Evolutionary conservation across 2,329 filamentous ascomycete genomes (phyloP).

Genomic region (Epichloe typhina): DNA sequence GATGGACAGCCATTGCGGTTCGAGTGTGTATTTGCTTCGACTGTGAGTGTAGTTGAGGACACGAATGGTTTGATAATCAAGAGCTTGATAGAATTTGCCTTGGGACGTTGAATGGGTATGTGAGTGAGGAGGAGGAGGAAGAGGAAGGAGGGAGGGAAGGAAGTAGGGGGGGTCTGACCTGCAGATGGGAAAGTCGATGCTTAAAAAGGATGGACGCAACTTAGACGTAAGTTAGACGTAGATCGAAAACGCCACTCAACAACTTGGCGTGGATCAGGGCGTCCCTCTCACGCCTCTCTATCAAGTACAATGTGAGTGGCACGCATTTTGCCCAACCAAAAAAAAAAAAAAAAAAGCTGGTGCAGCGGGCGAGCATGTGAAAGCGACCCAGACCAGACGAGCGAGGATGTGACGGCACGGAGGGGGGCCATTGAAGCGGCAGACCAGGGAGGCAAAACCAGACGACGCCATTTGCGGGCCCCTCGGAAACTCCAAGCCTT

Average conservation of each 20-base stretch:
- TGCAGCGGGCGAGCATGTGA: constrained; percentile 3
- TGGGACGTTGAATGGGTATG: not conserved
- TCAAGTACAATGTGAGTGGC: not conserved
- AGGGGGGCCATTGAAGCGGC: no score
- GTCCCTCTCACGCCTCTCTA: not conserved
- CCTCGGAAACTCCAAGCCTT: no score
- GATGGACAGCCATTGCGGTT: constrained; percentile 24
- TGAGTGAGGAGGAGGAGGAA: no score
- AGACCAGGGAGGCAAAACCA: no score
- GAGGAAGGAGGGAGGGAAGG: not conserved
- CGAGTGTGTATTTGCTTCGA: not conserved
- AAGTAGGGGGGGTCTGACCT: not conserved
- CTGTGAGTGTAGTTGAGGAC: not conserved
- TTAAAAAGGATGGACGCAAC: constrained; percentile 3
- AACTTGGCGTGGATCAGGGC: constrained; percentile 1
- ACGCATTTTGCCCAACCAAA: not conserved
- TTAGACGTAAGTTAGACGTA: not conserved
- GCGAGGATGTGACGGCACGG: not conserved
- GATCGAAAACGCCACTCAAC: constrained; percentile 3
- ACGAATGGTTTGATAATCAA: not conserved
- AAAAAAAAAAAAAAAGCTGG: not conserved
- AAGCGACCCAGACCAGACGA: not conserved
- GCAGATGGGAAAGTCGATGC: constrained; percentile 3
- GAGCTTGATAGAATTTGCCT: not conserved
- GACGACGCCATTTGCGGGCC: no score